phyloP scores from a whole-genome alignment of 805 yeast species.

The Nakazawaea ishiwadae region DNA sequence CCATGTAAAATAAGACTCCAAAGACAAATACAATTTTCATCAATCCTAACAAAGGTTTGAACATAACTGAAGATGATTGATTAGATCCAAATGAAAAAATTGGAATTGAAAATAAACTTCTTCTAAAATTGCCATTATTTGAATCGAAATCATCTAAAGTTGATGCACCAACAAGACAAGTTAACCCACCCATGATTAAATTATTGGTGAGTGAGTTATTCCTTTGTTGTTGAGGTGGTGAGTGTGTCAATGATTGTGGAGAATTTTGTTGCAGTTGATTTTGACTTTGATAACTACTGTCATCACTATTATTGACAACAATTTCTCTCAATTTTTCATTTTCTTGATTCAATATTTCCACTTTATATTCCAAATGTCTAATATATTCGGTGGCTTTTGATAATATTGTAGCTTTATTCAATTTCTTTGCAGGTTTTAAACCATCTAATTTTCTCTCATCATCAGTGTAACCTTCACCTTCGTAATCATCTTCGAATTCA shows the following conservation, averaged over 20 bases:
- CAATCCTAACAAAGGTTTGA: slow-evolving; percentile 24
- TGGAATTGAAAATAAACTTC: slow-evolving; percentile 26
- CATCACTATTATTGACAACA: slow-evolving; percentile 12
- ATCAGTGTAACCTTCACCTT: slow-evolving; percentile 52
- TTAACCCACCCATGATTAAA: slow-evolving; percentile 58
- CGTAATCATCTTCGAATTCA: slow-evolving; percentile 36
- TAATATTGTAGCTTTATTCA: slow-evolving; percentile 73
- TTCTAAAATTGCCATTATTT: slow-evolving; percentile 16
- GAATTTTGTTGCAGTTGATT: slow-evolving; percentile 17
- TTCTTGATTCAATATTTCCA: slow-evolving; percentile 42
- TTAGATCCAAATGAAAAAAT: slow-evolving; percentile 21
- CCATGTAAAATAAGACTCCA: slow-evolving; percentile 13
- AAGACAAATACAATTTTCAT: slow-evolving; percentile 20
- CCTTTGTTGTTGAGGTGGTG: slow-evolving; percentile 13
- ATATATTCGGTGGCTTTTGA: slow-evolving; percentile 77
- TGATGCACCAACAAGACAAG: slow-evolving; percentile 59
- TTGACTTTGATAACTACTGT: slow-evolving; percentile 7
- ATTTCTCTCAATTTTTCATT: slow-evolving; percentile 34
- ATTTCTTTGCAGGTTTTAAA: slow-evolving; percentile 66
- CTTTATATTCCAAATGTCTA: slow-evolving; percentile 63
- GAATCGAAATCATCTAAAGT: slow-evolving; percentile 45
- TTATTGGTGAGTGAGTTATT: slow-evolving; percentile 33
- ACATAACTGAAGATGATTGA: slow-evolving; percentile 17
- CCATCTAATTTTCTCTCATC: slow-evolving; percentile 61
- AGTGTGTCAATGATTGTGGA: slow-evolving; percentile 13